A percentile compares a stretch with the other conserved stretches of the same genome.
Evolutionary conservation across 2,329 filamentous ascomycete genomes (phyloP).

Genomic region (Aspergillus chevalieri): DNA sequence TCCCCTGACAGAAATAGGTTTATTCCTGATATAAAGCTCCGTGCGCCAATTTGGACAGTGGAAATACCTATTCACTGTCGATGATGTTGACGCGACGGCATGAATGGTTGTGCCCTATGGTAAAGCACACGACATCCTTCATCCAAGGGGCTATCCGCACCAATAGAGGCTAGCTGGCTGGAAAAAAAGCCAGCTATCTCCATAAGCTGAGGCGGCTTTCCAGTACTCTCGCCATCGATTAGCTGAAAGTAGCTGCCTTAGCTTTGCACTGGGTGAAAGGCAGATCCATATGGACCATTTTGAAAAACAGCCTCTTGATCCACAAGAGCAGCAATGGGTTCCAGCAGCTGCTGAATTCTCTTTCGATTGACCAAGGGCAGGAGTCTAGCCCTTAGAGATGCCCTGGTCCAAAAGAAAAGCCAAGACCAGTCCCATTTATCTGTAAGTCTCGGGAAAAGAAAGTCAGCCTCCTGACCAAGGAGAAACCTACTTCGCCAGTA

Average conservation of each 20-base stretch:
- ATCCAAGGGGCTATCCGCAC: neutral
- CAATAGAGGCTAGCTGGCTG: neutral
- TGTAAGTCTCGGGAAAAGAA: constrained; percentile 6
- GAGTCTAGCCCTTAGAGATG: neutral
- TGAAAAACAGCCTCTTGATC: neutral
- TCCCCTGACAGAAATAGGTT: neutral
- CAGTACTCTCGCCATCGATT: neutral
- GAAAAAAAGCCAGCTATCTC: neutral
- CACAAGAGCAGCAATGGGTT: constrained; percentile 9
- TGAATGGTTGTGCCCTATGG: neutral
- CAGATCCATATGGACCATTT: neutral
- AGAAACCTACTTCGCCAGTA: constrained; percentile 12
- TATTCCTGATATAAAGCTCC: constrained; percentile 5
- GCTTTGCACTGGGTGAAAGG: neutral
- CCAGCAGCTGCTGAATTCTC: constrained; percentile 7
- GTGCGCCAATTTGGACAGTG: constrained; percentile 4
- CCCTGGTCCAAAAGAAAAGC: constrained; percentile 4
- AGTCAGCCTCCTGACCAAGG: constrained; percentile 7
- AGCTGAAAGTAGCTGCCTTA: neutral
- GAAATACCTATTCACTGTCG: constrained; percentile 3
- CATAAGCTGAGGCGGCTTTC: neutral
- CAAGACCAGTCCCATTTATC: constrained; percentile 6
- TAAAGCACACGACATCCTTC: constrained; percentile 5
- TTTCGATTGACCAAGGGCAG: constrained; percentile 6
- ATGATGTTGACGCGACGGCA: neutral